These are phyloP conservation scores for Cystofilobasidium macerans DNA, from an alignment of 768 basidiomycete genomes.

Conservation along the genomic window DNA sequence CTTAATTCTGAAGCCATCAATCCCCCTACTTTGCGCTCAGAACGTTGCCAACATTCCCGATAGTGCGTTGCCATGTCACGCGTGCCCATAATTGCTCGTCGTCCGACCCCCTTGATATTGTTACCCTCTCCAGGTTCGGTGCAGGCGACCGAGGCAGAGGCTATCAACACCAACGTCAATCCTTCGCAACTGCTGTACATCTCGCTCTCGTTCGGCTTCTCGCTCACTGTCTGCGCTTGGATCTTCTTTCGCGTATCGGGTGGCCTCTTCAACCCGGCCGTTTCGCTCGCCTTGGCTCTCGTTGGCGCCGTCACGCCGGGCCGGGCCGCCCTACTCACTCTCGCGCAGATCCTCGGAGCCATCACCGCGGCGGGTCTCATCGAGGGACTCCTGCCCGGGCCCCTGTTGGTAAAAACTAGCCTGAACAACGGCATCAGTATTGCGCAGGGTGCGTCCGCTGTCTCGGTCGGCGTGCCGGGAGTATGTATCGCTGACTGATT, in stretches of 20 bases:
- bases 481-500: neutral
- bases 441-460: constrained; percentile 33
- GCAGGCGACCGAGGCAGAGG: too few species aligned
- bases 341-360: constrained; percentile 37
- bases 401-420: constrained; percentile 32
- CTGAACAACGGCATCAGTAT: constrained; percentile 30
- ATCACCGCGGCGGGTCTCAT: constrained; percentile 38
- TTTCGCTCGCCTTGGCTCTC: constrained; percentile 38
- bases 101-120: too few species aligned
- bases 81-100: neutral
- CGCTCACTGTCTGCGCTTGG: neutral
- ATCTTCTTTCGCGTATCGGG: constrained; percentile 20
- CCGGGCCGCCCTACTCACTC: constrained; percentile 36
- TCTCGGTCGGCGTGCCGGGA: constrained; percentile 19
- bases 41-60: constrained; percentile 24
- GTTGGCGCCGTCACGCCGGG: constrained; percentile 38
- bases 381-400: constrained; percentile 36
- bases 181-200: constrained; percentile 24
- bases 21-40: too few species aligned
- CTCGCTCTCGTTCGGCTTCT: constrained; percentile 21
- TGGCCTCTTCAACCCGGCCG: constrained; percentile 37
- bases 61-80: neutral
- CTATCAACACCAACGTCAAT: constrained; percentile 16
- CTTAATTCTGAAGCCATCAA: too few species aligned
- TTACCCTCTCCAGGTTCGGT: too few species aligned